A percentile compares a stretch with the other conserved stretches of the same genome.
Evolutionary conservation across 1,139 yeast species (phyloP).

Genomic region (Hyphopichia wangnamkhiaoensis): DNA sequence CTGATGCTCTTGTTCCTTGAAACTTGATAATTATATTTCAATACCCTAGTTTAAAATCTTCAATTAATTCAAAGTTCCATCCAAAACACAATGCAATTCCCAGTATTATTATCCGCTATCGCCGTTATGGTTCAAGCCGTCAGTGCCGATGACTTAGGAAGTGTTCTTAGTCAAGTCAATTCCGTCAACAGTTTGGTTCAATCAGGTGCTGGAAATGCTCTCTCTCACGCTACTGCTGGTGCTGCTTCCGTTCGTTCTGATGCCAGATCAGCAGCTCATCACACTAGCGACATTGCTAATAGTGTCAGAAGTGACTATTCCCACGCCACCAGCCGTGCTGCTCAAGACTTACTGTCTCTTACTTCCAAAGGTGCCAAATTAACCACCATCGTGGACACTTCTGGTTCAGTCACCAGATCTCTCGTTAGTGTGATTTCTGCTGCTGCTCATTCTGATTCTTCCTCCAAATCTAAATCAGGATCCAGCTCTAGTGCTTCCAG

Average conservation of each 20-base stretch:
- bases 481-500: not conserved
- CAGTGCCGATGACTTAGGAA: not conserved
- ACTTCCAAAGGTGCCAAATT: not conserved
- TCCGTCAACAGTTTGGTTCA: not conserved
- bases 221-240: conserved; percentile 2
- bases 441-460: conserved; percentile 1
- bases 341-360: not conserved
- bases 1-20: not conserved
- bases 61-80: no score
- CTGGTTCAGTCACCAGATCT: not conserved
- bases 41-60: no score
- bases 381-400: not conserved
- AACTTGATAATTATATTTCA: not conserved
- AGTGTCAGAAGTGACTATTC: not conserved
- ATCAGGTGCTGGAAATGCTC: not conserved
- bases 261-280: not conserved
- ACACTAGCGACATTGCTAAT: not conserved
- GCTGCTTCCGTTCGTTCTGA: conserved; percentile 1
- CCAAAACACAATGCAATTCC: conserved; percentile 5
- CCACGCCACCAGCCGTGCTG: not conserved
- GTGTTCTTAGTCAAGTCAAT: not conserved
- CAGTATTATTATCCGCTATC: conserved; percentile 8
- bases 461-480: conserved; percentile 1
- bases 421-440: not conserved
- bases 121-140: conserved; percentile 2